Percentiles rank a stretch among this genome's conserved stretches.
Evolutionary conservation across 139 green algal species (phyloP).

Genomic region (Spirogloea muscicola): DNA sequence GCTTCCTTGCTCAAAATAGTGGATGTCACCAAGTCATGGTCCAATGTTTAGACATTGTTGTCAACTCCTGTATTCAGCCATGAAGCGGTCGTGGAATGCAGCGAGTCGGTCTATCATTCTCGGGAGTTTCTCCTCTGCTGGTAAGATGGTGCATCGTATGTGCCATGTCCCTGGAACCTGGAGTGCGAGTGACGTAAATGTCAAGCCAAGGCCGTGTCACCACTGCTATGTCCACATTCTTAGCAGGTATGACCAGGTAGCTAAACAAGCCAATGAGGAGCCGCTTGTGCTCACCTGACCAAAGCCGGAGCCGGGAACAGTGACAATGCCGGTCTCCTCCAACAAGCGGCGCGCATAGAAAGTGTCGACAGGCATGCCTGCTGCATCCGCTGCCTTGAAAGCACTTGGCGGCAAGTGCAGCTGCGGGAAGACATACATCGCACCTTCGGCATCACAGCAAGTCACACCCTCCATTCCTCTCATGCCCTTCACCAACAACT

Average conservation of each 20-base stretch:
- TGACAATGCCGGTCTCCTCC: slow-evolving; percentile 84
- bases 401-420: slow-evolving; percentile 62
- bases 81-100: slow-evolving; percentile 23
- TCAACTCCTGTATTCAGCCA: slow-evolving; percentile 11
- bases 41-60: too few species aligned
- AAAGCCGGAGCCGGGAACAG: slow-evolving; percentile 86
- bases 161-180: slow-evolving; percentile 24
- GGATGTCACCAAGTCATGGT: too few species aligned
- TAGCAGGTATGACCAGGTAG: neutral
- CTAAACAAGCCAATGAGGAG: neutral
- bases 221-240: slow-evolving; percentile 1
- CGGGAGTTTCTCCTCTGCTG: slow-evolving; percentile 27
- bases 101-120: slow-evolving; percentile 25
- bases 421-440: slow-evolving; percentile 52
- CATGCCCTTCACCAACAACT: slow-evolving; percentile 55
- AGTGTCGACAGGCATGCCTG: slow-evolving; percentile 72
- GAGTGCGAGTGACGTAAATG: neutral
- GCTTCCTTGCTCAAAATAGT: too few species aligned
- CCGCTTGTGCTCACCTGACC: slow-evolving; percentile 47
- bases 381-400: slow-evolving; percentile 61
- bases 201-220: neutral
- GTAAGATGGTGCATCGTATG: slow-evolving; percentile 28
- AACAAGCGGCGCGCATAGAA: slow-evolving; percentile 87
- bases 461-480: slow-evolving; percentile 82
- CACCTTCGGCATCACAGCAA: slow-evolving; percentile 79